Conservation (phyloP, 345 rosid genomes). For the Orychophragmus violaceus region DNA sequence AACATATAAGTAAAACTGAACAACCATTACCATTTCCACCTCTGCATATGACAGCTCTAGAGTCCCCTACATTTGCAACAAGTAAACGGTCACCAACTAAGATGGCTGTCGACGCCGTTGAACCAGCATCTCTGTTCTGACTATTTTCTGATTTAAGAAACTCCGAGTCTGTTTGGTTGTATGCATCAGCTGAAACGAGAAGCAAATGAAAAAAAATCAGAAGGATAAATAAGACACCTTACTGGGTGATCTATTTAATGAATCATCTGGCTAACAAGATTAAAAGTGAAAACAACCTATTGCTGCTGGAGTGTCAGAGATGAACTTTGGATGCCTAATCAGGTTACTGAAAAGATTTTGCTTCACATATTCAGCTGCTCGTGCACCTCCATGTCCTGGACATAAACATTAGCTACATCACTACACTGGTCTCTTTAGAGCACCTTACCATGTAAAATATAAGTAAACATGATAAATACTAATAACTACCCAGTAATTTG, state of each 20-base stretch:
- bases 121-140: slow-evolving; percentile 98
- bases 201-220: slow-evolving; percentile 10
- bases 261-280: not conserved
- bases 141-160: slow-evolving; percentile 81
- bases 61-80: slow-evolving; percentile 97
- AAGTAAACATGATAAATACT: not conserved
- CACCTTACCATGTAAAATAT: not conserved
- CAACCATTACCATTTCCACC: slow-evolving; percentile 72
- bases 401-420: slow-evolving; percentile 13
- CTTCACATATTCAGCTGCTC: slow-evolving; percentile 98
- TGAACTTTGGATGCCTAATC: slow-evolving; percentile 90
- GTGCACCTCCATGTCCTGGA: slow-evolving; percentile 98
- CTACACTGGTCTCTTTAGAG: not conserved
- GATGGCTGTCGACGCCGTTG: slow-evolving; percentile 96
- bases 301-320: slow-evolving; percentile 86
- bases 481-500: not conserved
- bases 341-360: slow-evolving; percentile 89
- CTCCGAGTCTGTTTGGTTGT: slow-evolving; percentile 85
- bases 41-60: slow-evolving; percentile 95
- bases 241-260: not conserved
- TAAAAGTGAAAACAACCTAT: slow-evolving; percentile 46
- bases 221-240: not conserved
- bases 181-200: slow-evolving; percentile 75
- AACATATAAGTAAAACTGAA: not conserved
- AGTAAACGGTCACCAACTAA: slow-evolving; percentile 89